Percentiles rank a stretch among this genome's conserved stretches.
Evolutionary conservation across 768 basidiomycete genomes (phyloP).

Genomic region (Multifurca ochricompacta): DNA sequence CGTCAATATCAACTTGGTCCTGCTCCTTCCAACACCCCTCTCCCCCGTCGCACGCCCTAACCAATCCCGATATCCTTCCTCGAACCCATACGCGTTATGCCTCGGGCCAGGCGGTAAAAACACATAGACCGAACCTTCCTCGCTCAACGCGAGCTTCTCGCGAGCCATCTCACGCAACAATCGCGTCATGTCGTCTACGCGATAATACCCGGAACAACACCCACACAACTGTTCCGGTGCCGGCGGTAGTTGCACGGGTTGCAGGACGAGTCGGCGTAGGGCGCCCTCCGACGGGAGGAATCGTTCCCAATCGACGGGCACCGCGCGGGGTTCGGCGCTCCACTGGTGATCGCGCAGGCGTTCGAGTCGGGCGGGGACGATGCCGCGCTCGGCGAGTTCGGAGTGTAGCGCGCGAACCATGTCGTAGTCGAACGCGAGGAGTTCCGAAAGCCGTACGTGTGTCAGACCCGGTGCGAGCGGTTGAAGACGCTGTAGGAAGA

Average conservation of each 20-base stretch:
- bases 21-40: slow-evolving; percentile 12
- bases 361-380: slow-evolving; percentile 12
- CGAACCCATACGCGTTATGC: slow-evolving; percentile 12
- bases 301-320: slow-evolving; percentile 15
- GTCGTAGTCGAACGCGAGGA: slow-evolving; percentile 18
- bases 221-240: slow-evolving; percentile 17
- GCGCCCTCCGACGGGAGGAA: slow-evolving; percentile 2
- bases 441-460: slow-evolving; percentile 20
- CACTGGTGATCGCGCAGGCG: slow-evolving; percentile 5
- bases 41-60: slow-evolving; percentile 3
- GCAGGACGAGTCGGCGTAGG: slow-evolving; percentile 13
- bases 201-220: slow-evolving; percentile 20
- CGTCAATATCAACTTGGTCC: slow-evolving; percentile 8
- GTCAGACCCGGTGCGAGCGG: slow-evolving; percentile 15
- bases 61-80: slow-evolving; percentile 12
- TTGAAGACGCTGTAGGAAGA: slow-evolving; percentile 16
- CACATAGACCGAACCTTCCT: slow-evolving; percentile 5
- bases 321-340: slow-evolving; percentile 13
- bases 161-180: slow-evolving; percentile 18
- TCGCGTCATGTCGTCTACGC: slow-evolving; percentile 17
- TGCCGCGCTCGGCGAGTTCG: slow-evolving; percentile 19
- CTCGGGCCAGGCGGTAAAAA: slow-evolving; percentile 14
- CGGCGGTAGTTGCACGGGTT: slow-evolving; percentile 13
- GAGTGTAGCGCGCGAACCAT: slow-evolving; percentile 15
- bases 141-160: not conserved